A percentile compares a stretch with the other conserved stretches of the same genome.
phyloP scores from a whole-genome alignment of 768 basidiomycete genomes.

The Scleroderma citrinum region DNA sequence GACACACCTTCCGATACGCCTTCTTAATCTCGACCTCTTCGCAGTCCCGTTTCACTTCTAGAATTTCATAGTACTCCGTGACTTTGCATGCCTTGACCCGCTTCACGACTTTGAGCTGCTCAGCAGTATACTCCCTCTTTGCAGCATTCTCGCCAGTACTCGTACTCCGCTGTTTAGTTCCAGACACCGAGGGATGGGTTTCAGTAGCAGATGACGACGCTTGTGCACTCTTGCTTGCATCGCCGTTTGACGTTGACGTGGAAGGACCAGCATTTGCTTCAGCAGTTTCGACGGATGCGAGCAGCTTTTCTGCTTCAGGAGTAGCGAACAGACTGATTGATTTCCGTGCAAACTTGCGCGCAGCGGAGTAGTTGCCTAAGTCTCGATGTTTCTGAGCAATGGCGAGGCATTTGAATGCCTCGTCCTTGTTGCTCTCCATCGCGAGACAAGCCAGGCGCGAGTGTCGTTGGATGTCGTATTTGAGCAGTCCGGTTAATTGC shows the following conservation, averaged over 20 bases:
- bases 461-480: background rate
- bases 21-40: constrained; percentile 86
- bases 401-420: constrained; percentile 73
- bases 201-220: constrained; percentile 53
- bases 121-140: constrained; percentile 83
- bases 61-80: constrained; percentile 90
- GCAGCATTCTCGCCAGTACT: constrained; percentile 48
- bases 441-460: constrained; percentile 3
- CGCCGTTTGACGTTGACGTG: constrained; percentile 20
- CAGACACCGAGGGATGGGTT: constrained; percentile 68
- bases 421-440: constrained; percentile 90
- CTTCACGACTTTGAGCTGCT: constrained; percentile 79
- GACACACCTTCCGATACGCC: constrained; percentile 87
- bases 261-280: constrained; percentile 33
- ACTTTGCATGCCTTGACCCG: constrained; percentile 80
- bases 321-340: constrained; percentile 79
- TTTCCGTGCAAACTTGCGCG: constrained; percentile 87
- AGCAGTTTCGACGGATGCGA: constrained; percentile 60
- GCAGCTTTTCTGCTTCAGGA: constrained; percentile 62
- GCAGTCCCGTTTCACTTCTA: constrained; percentile 72
- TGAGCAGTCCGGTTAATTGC: background rate
- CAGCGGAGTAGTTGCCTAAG: constrained; percentile 65
- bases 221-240: constrained; percentile 32
- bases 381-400: constrained; percentile 76
- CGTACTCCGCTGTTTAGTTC: constrained; percentile 56